Conservation (phyloP, 768 basidiomycete species). For the Mycena haematopus region DNA sequence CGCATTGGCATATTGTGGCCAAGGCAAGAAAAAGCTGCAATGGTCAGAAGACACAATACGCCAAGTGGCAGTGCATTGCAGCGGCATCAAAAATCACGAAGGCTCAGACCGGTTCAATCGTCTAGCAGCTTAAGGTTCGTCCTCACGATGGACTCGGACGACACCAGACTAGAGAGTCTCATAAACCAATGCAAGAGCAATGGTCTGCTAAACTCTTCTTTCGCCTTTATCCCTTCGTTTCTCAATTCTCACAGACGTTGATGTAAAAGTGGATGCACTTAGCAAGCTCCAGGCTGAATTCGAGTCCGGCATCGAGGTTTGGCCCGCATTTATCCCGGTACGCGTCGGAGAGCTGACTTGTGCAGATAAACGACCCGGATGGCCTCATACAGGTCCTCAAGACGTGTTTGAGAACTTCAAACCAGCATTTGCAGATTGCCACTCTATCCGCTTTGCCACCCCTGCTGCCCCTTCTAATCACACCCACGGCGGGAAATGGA, state of each 20-base stretch:
- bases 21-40: not conserved
- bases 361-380: conserved; percentile 77
- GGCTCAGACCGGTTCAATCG: not conserved
- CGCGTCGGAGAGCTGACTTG: conserved; percentile 25
- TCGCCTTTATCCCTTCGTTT: conserved; percentile 7
- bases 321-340: conserved; percentile 27
- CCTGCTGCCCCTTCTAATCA: conserved; percentile 67
- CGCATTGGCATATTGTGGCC: too few relatives aligned
- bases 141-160: conserved; percentile 57
- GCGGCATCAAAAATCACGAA: not conserved
- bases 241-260: conserved; percentile 61
- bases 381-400: conserved; percentile 72
- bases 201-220: conserved; percentile 47
- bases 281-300: conserved; percentile 79
- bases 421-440: conserved; percentile 82
- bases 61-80: not conserved
- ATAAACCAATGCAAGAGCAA: conserved; percentile 69
- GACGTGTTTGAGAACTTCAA: conserved; percentile 76
- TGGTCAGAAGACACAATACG: not conserved
- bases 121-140: not conserved
- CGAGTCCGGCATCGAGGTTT: conserved; percentile 73
- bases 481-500: conserved; percentile 41
- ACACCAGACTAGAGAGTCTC: conserved; percentile 61
- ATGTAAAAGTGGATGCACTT: conserved; percentile 81
- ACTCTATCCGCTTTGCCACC: conserved; percentile 74